Conservation (phyloP, 169 alveolate species). For the Eimeria praecox region DNA sequence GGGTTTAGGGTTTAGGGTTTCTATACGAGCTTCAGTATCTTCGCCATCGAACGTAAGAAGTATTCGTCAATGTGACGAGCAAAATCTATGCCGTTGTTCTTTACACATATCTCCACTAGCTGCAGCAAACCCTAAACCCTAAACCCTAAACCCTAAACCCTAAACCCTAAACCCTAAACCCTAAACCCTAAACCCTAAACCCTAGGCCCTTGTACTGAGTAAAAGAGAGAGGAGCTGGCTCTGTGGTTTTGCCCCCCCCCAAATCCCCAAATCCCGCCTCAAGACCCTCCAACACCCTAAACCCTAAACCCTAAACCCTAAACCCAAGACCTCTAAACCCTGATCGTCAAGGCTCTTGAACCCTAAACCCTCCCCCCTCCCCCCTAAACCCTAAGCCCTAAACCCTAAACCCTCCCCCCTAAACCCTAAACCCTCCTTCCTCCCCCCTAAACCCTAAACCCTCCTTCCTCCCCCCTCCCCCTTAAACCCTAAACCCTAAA, state of each 20-base stretch:
- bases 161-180: conserved; percentile 41
- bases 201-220: too few species aligned
- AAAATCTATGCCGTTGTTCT: conserved; percentile 29
- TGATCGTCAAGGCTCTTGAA: too few species aligned
- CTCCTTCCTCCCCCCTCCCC: neutral
- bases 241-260: too few species aligned
- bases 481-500: neutral
- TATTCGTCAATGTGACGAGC: conserved; percentile 31
- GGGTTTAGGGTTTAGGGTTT: conserved; percentile 49
- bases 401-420: too few species aligned
- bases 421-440: neutral
- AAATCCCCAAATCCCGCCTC: too few species aligned
- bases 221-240: too few species aligned
- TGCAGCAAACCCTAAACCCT: neutral
- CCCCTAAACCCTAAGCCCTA: neutral
- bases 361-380: neutral
- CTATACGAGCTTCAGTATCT: neutral
- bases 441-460: neutral
- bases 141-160: conserved; percentile 51
- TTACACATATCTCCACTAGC: conserved; percentile 46
- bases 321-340: neutral
- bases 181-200: neutral
- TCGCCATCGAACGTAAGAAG: conserved; percentile 26
- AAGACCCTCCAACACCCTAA: conserved; percentile 29
- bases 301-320: conserved; percentile 30